phyloP scores from a whole-genome alignment of 352 stramenopile species.

The Phytophthora nicotianae region DNA sequence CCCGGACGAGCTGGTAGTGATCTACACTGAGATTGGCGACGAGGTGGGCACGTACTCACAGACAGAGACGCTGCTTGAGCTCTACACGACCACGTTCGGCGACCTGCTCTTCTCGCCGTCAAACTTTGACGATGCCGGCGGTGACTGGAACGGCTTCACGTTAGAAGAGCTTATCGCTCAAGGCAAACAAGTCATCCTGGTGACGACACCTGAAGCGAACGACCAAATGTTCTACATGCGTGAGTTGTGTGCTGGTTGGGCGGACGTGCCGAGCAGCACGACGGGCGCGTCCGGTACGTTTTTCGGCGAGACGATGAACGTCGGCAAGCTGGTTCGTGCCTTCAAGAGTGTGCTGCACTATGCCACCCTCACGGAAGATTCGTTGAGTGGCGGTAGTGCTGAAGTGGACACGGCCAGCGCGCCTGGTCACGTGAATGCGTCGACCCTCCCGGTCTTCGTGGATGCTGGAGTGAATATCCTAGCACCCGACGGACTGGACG shows the following conservation, averaged over 20 bases:
- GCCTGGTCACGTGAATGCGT: conserved; percentile 36
- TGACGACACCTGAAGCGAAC: conserved; percentile 51
- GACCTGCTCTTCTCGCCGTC: conserved; percentile 56
- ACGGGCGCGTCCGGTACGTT: conserved; percentile 34
- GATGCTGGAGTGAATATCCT: conserved; percentile 66
- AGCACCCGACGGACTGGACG: conserved; percentile 62
- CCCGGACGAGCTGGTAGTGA: conserved; percentile 50
- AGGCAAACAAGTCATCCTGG: conserved; percentile 60
- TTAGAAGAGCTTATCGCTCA: conserved; percentile 48
- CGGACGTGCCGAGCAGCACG: conserved; percentile 40
- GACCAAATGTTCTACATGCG: conserved; percentile 65
- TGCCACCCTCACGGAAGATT: conserved; percentile 47
- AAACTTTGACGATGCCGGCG: conserved; percentile 41
- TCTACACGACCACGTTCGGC: conserved; percentile 57
- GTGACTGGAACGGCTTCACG: conserved; percentile 55
- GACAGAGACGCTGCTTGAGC: conserved; percentile 45
- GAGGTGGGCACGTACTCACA: conserved; percentile 52
- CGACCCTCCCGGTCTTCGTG: conserved; percentile 52
- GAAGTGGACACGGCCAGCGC: conserved; percentile 28
- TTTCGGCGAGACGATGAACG: conserved; percentile 49
- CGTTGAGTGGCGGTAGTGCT: conserved; percentile 26
- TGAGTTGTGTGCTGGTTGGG: conserved; percentile 51
- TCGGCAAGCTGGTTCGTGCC: conserved; percentile 50
- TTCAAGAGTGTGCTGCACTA: conserved; percentile 61
- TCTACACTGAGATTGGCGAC: conserved; percentile 64